These are phyloP conservation scores for Fusarium proliferatum DNA, from an alignment of 2,329 filamentous ascomycete genomes.

Conservation along the genomic window DNA sequence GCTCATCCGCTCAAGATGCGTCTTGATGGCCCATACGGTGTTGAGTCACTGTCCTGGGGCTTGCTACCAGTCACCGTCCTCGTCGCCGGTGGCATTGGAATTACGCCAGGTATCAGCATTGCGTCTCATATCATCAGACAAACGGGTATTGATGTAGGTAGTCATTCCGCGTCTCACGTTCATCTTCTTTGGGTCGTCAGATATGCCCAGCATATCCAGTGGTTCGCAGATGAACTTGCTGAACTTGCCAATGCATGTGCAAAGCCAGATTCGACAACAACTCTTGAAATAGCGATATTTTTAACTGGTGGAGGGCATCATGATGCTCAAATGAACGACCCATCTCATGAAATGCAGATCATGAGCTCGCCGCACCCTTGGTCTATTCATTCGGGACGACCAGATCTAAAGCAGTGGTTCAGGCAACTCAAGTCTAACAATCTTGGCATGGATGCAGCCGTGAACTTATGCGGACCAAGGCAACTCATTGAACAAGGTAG, in stretches of 20 bases:
- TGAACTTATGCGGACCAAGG: not conserved
- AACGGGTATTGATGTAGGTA: fast-evolving
- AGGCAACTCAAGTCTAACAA: not conserved
- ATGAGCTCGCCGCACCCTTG: not conserved
- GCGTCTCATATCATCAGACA: not conserved
- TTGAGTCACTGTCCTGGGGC: not conserved
- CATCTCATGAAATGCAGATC: not conserved
- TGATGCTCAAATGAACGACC: fast-evolving
- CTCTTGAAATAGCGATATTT: not conserved
- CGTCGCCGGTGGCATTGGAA: not conserved
- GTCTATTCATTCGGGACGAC: not conserved
- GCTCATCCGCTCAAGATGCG: not conserved
- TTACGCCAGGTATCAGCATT: not conserved
- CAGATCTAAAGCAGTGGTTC: not conserved
- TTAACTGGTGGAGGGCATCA: not conserved
- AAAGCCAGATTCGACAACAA: not conserved
- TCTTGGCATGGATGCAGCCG: not conserved
- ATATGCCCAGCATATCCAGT: not conserved
- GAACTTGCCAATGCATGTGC: not conserved
- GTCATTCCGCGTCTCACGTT: not conserved
- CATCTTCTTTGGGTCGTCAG: not conserved
- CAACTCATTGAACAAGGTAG: not conserved
- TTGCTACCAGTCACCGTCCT: not conserved
- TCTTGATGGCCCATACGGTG: not conserved
- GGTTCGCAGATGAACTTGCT: not conserved